Percentiles rank a stretch among this genome's conserved stretches.
Conservation (phyloP, 495 filamentous ascomycete species). For the Chaetomidium leptoderma region DNA sequence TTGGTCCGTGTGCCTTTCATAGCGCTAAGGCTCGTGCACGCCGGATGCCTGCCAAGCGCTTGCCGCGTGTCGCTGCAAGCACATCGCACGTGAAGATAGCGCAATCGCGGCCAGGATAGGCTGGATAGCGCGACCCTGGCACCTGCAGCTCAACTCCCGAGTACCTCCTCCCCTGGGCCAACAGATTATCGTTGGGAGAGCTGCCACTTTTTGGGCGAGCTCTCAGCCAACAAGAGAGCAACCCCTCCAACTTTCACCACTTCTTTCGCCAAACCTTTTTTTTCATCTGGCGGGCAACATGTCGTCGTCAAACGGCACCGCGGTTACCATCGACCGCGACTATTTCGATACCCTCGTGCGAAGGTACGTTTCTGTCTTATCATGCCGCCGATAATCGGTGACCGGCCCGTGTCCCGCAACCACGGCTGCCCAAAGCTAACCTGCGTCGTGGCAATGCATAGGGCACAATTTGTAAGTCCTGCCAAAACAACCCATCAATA, state of each 20-base stretch:
- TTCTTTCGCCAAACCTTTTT: constrained; percentile 6
- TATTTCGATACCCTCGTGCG: constrained; percentile 53
- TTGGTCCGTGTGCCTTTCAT: no score
- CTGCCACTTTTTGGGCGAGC: constrained; percentile 9
- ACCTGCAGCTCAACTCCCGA: constrained; percentile 2
- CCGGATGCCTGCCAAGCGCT: no score
- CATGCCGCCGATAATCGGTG: no score
- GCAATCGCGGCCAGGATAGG: constrained; percentile 6
- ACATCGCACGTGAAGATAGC: not conserved
- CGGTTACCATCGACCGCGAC: constrained; percentile 49
- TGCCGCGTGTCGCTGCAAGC: no score
- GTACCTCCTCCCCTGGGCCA: constrained; percentile 3
- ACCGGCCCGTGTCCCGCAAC: constrained; percentile 1
- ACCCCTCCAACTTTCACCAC: not conserved
- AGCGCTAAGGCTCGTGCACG: no score
- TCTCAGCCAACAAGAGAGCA: constrained; percentile 4
- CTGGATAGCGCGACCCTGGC: constrained; percentile 3
- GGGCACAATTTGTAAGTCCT: constrained; percentile 29
- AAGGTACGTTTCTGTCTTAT: constrained; percentile 33
- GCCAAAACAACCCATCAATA: not conserved
- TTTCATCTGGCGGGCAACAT: constrained; percentile 20
- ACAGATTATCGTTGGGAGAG: constrained; percentile 2
- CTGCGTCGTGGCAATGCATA: constrained; percentile 5
- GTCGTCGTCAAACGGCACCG: constrained; percentile 24
- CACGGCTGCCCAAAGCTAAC: constrained; percentile 15